Conservation (phyloP, 2,329 filamentous ascomycete genomes). For the Aspergillus floridensis region DNA sequence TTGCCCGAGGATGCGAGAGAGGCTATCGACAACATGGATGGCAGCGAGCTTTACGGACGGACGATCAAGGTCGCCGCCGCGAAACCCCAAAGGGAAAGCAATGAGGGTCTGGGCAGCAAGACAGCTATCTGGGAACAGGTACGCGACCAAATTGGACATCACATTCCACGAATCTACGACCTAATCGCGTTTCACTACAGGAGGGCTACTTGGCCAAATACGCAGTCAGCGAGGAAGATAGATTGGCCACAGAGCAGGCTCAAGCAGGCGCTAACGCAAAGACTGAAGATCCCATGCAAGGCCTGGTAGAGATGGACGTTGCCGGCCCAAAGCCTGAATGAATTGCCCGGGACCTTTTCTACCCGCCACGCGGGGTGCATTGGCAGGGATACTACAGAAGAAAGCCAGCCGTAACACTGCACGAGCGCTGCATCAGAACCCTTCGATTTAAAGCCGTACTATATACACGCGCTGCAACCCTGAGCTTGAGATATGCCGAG, state of each 20-base stretch:
- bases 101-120: conserved; percentile 86
- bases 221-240: conserved; percentile 78
- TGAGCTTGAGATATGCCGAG: conserved; percentile 26
- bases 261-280: conserved; percentile 52
- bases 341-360: conserved; percentile 29
- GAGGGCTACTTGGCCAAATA: conserved; percentile 91
- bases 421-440: conserved; percentile 27
- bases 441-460: conserved; percentile 31
- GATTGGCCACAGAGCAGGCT: conserved; percentile 57
- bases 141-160: conserved; percentile 29
- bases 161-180: background rate
- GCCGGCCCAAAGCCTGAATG: conserved; percentile 81
- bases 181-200: conserved; percentile 49
- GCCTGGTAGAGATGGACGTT: conserved; percentile 86
- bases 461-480: conserved; percentile 37
- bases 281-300: conserved; percentile 88
- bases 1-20: conserved; percentile 81
- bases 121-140: conserved; percentile 98
- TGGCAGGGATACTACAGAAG: conserved; percentile 18
- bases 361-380: background rate
- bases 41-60: conserved; percentile 88
- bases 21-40: conserved; percentile 99
- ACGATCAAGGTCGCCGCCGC: conserved; percentile 89
- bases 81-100: conserved; percentile 84
- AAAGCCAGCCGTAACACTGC: conserved; percentile 27